Base-by-base conservation (phyloP, 495 filamentous ascomycete genomes). In the Penicillium angulare region DNA sequence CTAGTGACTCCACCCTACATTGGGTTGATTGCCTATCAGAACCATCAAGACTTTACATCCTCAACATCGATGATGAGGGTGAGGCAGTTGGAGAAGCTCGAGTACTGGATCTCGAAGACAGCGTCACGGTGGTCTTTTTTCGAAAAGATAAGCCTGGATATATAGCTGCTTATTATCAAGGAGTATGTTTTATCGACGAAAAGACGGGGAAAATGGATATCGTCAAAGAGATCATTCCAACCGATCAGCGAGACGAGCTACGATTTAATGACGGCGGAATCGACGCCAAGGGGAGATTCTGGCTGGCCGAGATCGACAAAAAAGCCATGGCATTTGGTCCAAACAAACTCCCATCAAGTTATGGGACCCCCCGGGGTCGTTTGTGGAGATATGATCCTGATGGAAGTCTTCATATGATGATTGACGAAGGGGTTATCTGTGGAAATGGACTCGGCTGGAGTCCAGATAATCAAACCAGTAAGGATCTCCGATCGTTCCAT, bases 321-420 rank as follows among this genome's bases (percentile, higher is more conserved):
- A 23, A 4, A 9, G 47, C 33, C 12, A 41, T 49, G 47, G 27
- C 43, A 33, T 45, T 45, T 9, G 43, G 43, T 2, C 43, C 43
- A 2, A 45, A 45, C 16, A 22, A 45, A n/a, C 43, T 45, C 1
- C 27, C 43, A 4, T 15, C 9, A 3, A 32, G 17, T 22, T 45
- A 45, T 45, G 43, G 43, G 8, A 32, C 27, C 1, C 43, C 43
- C 2, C 7, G 31, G 2, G 43, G 43, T 10, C 43, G 43, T 5
- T 27, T 45, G 74, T 69, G 67, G 88, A 88, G 0, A 74, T 77
- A 56, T 82, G 88, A 40, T 83, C 71, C 91, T 71, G 38, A 41
- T 16, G 38, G 38, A 7, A 41, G 38, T 13, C 21, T 41, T 5
- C 38, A 41, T 13, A 3, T 41, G 9, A 41, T 41, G 38, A 23